A percentile compares a stretch with the other conserved stretches of the same genome.
These are phyloP conservation scores for Ichthyophthirius multifiliis DNA, from an alignment of 169 alveolate species.

Conservation along the genomic window DNA sequence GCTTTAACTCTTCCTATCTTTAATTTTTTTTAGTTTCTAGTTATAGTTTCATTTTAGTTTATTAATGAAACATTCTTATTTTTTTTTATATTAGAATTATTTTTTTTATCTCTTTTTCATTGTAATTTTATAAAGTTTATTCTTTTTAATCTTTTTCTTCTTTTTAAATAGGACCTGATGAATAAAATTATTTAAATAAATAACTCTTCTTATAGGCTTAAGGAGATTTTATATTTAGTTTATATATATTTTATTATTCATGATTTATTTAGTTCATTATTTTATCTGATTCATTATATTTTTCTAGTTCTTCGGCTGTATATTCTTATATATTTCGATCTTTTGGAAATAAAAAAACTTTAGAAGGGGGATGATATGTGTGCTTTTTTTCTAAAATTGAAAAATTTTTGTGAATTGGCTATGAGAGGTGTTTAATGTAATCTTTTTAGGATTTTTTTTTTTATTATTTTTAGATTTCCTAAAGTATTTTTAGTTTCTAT, in stretches of 20 bases:
- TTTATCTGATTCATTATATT: not conserved
- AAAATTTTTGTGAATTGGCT: slow-evolving; percentile 4
- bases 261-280: not conserved
- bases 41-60: not conserved
- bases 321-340: slow-evolving; percentile 9
- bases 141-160: not conserved
- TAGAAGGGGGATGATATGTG: slow-evolving; percentile 33
- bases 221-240: slow-evolving; percentile 21
- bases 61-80: not conserved
- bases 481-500: not conserved
- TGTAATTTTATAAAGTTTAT: not conserved
- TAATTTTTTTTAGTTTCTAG: not conserved
- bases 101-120: not conserved
- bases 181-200: slow-evolving; percentile 25
- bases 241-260: slow-evolving; percentile 12
- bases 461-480: not conserved
- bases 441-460: slow-evolving; percentile 10
- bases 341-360: slow-evolving; percentile 12
- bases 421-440: not conserved
- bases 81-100: not conserved
- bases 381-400: slow-evolving; percentile 9
- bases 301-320: not conserved
- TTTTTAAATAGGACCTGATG: slow-evolving; percentile 29
- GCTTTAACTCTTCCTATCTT: not conserved
- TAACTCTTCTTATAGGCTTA: slow-evolving; percentile 8